Evolutionary conservation across 2,329 filamentous ascomycete species (phyloP).

Genomic region (Berkeleyomyces rouxiae): DNA sequence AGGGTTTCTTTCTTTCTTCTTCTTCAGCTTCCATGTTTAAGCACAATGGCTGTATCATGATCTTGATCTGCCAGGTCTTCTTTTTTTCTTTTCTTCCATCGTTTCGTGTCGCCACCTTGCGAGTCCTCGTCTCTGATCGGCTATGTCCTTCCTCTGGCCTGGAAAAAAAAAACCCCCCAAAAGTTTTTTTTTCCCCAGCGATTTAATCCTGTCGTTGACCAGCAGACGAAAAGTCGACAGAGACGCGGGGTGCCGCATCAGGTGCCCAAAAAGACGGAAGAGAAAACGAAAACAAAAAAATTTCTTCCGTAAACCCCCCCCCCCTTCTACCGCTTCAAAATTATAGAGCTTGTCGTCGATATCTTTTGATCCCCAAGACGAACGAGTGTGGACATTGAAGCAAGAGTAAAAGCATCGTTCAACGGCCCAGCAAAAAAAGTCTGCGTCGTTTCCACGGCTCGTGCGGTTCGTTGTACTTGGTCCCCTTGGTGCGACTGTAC

Average conservation of each 20-base stretch:
- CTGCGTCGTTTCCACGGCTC: conserved; percentile 13
- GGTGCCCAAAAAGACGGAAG: too few relatives aligned
- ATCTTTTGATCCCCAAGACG: conserved; percentile 20
- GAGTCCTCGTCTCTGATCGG: too few relatives aligned
- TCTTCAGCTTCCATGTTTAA: not conserved
- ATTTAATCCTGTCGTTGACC: too few relatives aligned
- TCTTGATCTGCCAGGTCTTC: not conserved
- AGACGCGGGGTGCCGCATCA: too few relatives aligned
- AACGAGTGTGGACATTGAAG: conserved; percentile 56
- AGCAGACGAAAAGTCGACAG: too few relatives aligned
- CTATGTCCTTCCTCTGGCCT: too few relatives aligned
- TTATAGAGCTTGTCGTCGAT: conserved; percentile 14
- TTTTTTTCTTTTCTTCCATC: too few relatives aligned
- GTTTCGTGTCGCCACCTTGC: too few relatives aligned
- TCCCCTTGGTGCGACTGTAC: not conserved
- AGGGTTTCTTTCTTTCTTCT: not conserved
- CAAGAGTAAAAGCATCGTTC: conserved; percentile 31
- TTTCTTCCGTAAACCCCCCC: not conserved
- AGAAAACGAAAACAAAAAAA: too few relatives aligned
- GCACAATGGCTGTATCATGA: not conserved
- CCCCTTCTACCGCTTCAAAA: conserved; percentile 9
- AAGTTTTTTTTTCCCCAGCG: too few relatives aligned
- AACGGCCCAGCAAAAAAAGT: conserved; percentile 12
- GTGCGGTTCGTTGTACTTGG: conserved; percentile 12
- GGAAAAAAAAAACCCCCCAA: too few relatives aligned